Percentiles rank a stretch among this genome's conserved stretches.
phyloP scores from a whole-genome alignment of 2,329 filamentous ascomycete species.

The Aspergillus sp. region DNA sequence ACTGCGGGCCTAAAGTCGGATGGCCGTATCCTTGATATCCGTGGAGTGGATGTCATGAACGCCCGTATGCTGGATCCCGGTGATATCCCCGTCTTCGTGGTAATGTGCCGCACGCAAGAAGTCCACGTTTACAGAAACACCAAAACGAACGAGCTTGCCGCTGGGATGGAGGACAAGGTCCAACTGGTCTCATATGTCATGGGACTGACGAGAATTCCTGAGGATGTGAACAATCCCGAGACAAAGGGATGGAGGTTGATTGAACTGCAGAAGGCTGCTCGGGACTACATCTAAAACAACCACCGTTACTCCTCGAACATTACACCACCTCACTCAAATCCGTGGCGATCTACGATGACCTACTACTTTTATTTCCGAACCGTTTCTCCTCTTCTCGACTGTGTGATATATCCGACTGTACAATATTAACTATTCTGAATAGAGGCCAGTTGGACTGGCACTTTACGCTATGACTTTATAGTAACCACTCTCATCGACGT shows the following conservation, averaged over 20 bases:
- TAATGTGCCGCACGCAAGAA: slow-evolving; percentile 94
- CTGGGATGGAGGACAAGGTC: slow-evolving; percentile 98
- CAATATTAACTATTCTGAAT: slow-evolving; percentile 39
- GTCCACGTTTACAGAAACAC: slow-evolving; percentile 94
- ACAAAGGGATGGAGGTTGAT: slow-evolving; percentile 96
- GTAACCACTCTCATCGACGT: slow-evolving; percentile 19
- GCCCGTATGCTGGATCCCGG: slow-evolving; percentile 50
- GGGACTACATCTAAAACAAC: slow-evolving; percentile 73
- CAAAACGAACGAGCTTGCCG: slow-evolving; percentile 84
- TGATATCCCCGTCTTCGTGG: slow-evolving; percentile 82
- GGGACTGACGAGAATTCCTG: slow-evolving; percentile 86
- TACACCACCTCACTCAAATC: slow-evolving; percentile 16
- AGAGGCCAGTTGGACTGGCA: slow-evolving; percentile 36
- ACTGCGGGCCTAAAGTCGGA: slow-evolving; percentile 91
- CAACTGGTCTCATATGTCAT: slow-evolving; percentile 98
- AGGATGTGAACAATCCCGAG: slow-evolving; percentile 96
- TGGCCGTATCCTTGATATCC: slow-evolving; percentile 90
- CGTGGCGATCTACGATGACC: slow-evolving; percentile 14
- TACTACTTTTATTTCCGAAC: slow-evolving; percentile 1
- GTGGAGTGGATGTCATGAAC: slow-evolving; percentile 74
- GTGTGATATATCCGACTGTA: slow-evolving; percentile 37
- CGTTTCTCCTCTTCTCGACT: slow-evolving; percentile 24
- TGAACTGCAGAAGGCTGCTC: slow-evolving; percentile 96
- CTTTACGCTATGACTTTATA: slow-evolving; percentile 30
- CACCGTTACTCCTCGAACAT: neutral